phyloP scores from a whole-genome alignment of 306 rosid species.

The Canavalia gladiata region DNA sequence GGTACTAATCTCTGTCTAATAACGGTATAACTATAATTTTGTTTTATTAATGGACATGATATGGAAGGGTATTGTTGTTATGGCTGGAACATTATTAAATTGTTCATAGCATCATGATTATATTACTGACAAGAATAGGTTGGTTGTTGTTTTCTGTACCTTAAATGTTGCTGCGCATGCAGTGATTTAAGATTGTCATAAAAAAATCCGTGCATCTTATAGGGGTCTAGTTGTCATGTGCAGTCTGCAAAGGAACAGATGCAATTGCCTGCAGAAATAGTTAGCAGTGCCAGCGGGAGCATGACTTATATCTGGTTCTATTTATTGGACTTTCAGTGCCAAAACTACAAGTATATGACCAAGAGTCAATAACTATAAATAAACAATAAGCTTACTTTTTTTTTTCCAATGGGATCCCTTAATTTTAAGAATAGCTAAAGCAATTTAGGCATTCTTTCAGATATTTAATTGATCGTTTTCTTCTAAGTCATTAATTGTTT shows the following conservation, averaged over 20 bases:
- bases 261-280: conserved; percentile 46
- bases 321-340: conserved; percentile 50
- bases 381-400: too few relatives aligned
- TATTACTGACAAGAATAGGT: conserved; percentile 21
- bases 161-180: conserved; percentile 45
- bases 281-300: conserved; percentile 43
- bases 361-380: too few relatives aligned
- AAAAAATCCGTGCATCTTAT: conserved; percentile 39
- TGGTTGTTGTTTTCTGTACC: conserved; percentile 42
- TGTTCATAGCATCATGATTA: conserved; percentile 18
- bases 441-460: too few relatives aligned
- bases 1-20: not conserved
- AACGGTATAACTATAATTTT: conserved; percentile 3
- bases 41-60: conserved; percentile 21
- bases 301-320: conserved; percentile 51
- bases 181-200: conserved; percentile 35
- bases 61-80: not conserved
- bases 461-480: too few relatives aligned
- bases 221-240: conserved; percentile 62
- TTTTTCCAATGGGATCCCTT: too few relatives aligned
- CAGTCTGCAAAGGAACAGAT: conserved; percentile 59
- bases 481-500: too few relatives aligned
- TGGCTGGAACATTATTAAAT: conserved; percentile 7
- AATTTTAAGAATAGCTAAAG: too few relatives aligned
- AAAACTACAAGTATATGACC: not conserved